Base-by-base conservation (phyloP, 2,329 filamentous ascomycete species). In the Beauveria pseudobassiana region DNA sequence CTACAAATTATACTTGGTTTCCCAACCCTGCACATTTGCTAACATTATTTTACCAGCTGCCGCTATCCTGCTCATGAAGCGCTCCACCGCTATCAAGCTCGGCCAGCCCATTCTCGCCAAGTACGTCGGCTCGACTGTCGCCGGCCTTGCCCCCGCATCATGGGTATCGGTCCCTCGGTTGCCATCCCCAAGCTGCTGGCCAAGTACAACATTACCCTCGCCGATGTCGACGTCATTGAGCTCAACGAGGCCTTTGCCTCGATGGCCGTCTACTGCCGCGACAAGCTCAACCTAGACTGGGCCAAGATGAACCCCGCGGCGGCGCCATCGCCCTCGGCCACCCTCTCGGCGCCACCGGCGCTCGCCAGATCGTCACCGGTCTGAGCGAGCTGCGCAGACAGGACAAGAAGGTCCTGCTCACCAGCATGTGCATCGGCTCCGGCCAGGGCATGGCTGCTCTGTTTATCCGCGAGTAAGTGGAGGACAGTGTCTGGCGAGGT, bases 201-300 rank as follows among this genome's bases (percentile, higher is more conserved):
- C 71, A 88, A 95, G 78, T 87, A 88, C 82, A 86, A 88, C 76
- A 77, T 99, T 64, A 84, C 82, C 26, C 79, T 96, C 59, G 84
- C 88, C 63, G 95, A 98, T 69, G 84, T 95, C 64, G 95, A 99
- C 71, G 83, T 98, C 42, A 82, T 93, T 68, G 95, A 98, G 82
- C 78, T 99, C 72, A 99, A 99, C 80, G 95, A 99, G 82, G 95
- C 95, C 1, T 99, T 99, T 71, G 93, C 93, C 24, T 95, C 90
- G 58, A 98, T 98, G 95, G 93, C 91, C 1, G 93, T 97, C 34
- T 98, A 97, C 83, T 96, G 92, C 77, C 78, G 89, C 61, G 82
- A 91, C 69, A 85, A 79, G 66, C 81, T 95, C 56, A 84, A 84
- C 66, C 78, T 93, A 56, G 87, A 90, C 71, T 84, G 82, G 75